A percentile compares a stretch with the other conserved stretches of the same genome.
Conservation (phyloP, 1,139 yeast species). For the Arxiozyma slooffiae region DNA sequence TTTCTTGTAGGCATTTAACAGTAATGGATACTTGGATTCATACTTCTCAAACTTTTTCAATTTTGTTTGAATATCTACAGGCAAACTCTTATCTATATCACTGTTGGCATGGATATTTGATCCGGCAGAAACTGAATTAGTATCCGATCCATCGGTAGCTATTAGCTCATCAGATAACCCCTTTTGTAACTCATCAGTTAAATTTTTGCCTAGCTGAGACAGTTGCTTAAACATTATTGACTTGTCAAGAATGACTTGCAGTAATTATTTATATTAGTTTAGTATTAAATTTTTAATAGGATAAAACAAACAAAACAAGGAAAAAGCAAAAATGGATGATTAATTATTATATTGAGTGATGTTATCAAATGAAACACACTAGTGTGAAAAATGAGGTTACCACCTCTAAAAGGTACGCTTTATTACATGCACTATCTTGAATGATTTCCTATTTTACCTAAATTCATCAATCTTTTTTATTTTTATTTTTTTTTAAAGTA, state of each 20-base stretch:
- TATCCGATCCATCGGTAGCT: conserved; percentile 6
- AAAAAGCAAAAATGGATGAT: no score
- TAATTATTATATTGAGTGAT: neutral
- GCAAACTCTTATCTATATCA: conserved; percentile 33
- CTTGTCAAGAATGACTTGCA: neutral
- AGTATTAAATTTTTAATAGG: neutral
- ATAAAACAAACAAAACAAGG: no score
- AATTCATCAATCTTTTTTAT: no score
- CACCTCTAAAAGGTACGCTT: neutral
- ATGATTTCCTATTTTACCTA: no score
- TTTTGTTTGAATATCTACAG: conserved; percentile 49
- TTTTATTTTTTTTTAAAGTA: no score
- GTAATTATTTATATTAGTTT: no score
- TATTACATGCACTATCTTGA: neutral
- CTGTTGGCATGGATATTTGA: neutral
- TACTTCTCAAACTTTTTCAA: conserved; percentile 73
- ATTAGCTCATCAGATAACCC: conserved; percentile 26
- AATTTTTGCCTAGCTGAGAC: conserved; percentile 53
- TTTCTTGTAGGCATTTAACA: conserved; percentile 72
- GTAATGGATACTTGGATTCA: conserved; percentile 77
- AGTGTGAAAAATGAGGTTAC: neutral
- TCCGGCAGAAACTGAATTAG: neutral
- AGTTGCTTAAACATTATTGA: conserved; percentile 48
- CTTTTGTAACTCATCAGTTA: conserved; percentile 47
- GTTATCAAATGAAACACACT: neutral